phyloP scores from a whole-genome alignment of 306 rosid species.

The Quercus agrifolia region DNA sequence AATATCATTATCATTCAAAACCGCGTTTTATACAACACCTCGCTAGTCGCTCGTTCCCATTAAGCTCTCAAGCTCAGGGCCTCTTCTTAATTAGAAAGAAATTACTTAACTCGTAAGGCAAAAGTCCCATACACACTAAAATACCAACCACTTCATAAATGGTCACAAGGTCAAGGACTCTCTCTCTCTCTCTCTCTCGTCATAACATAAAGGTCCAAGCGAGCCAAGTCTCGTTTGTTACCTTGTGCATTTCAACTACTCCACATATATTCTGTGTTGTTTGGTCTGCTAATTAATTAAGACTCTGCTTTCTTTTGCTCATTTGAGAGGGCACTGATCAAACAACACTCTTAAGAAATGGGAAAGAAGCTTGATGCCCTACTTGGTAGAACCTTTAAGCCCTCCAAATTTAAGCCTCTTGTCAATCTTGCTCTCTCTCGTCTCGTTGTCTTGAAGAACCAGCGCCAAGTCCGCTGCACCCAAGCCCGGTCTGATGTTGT shows the following conservation, averaged over 20 bases:
- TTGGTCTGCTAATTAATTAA: not conserved
- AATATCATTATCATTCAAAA: too few relatives aligned
- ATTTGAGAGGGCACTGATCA: not conserved
- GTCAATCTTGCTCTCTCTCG: slow-evolving; percentile 70
- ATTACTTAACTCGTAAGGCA: not conserved
- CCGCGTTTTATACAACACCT: not conserved
- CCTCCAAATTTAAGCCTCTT: slow-evolving; percentile 53
- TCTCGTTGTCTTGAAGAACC: slow-evolving; percentile 62
- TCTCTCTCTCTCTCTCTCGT: not conserved
- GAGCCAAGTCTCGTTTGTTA: slow-evolving; percentile 20
- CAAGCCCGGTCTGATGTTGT: slow-evolving; percentile 67
- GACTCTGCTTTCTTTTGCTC: not conserved
- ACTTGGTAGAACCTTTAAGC: slow-evolving; percentile 57
- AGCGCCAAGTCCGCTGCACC: slow-evolving; percentile 48
- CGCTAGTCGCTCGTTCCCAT: not conserved
- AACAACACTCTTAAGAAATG: slow-evolving; percentile 30
- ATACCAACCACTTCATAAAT: not conserved
- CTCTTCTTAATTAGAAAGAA: not conserved
- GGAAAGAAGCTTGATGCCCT: slow-evolving; percentile 72
- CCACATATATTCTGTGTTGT: not conserved
- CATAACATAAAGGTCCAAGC: slow-evolving; percentile 1
- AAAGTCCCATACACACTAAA: not conserved
- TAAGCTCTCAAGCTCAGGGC: not conserved
- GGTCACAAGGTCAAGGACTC: not conserved
- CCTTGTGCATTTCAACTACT: not conserved